Evolutionary conservation across 2,329 filamentous ascomycete species (phyloP), one percentile per base, ranked within the genome.

Genomic region (Conoideocrella luteorostrata): DNA sequence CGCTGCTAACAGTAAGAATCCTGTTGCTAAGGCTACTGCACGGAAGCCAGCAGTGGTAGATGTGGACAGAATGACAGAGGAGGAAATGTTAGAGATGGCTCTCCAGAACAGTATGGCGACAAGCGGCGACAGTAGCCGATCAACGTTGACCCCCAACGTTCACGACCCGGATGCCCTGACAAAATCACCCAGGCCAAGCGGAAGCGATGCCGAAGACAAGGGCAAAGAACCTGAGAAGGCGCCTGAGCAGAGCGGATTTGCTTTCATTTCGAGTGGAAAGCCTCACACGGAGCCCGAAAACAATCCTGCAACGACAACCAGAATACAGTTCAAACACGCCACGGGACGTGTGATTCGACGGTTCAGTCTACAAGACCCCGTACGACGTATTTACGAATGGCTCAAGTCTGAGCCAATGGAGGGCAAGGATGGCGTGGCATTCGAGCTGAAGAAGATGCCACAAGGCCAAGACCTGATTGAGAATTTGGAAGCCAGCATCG

Each of bases 61-160:
- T 51, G 78, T 96, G 2, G 85, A 86, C 46, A 81, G 86, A 30
- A 91, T 98, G 84, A 95, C 88, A 0, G 93, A 98, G 60, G 90
- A 97, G 39, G 90, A 98, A 67, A 95, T 95, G 89, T 70, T 98
- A 53, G 86, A 96, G 63, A 82, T 96, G 77, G 93, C 93, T 0
- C 65, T 98, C 59, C 82, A 90, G 61, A 93, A 94, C 67, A 96
- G 90, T 59, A 69, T 97, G 36, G 82, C 80, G 12, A 77, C 74
- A 2, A 60, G 54, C 13, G 53, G 53, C 28, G 50, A 48, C 33
- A 60, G 60, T 56, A 49, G 59, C 56, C 56, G 60, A 9, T 61
- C 62, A 10, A 58, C 61, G 12, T 64, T 65, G 17, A 65, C 59
- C 45, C 57, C 77, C 0, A 82, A 79, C 53, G 71, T 85, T 7